A percentile compares a stretch with the other conserved stretches of the same genome.
phyloP scores from a whole-genome alignment of 805 yeast genomes.

The Saccharomycopsis fibuligera region DNA sequence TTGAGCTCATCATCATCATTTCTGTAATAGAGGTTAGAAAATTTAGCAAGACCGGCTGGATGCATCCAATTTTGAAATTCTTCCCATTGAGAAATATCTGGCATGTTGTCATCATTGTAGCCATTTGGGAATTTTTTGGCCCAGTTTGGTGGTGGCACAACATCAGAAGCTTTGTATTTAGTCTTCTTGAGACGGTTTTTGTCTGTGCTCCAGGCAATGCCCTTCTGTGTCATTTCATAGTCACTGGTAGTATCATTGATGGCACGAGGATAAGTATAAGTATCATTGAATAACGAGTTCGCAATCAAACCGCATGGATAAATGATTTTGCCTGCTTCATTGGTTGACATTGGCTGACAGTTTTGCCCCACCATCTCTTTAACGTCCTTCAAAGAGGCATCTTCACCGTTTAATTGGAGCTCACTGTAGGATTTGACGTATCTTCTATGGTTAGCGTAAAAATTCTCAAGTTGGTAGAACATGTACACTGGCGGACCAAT shows the following conservation, averaged over 20 bases:
- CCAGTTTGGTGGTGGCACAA: constrained; percentile 97
- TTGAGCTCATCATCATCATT: constrained; percentile 52
- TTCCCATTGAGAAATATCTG: constrained; percentile 71
- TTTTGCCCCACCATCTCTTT: constrained; percentile 34
- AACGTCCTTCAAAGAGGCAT: constrained; percentile 47
- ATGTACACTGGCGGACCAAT: constrained; percentile 66
- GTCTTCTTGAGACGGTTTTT: constrained; percentile 67
- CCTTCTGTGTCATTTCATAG: constrained; percentile 39
- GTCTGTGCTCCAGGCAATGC: constrained; percentile 85
- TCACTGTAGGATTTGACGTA: constrained; percentile 83
- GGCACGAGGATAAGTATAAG: constrained; percentile 49
- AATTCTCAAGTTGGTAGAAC: constrained; percentile 83
- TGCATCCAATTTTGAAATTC: constrained; percentile 97
- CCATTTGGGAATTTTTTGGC: constrained; percentile 72
- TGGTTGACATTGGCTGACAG: constrained; percentile 59
- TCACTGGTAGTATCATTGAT: constrained; percentile 29
- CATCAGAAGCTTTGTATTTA: constrained; percentile 54
- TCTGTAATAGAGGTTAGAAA: constrained; percentile 74
- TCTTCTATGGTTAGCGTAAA: constrained; percentile 91
- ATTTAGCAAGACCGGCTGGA: constrained; percentile 88
- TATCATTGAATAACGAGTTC: constrained; percentile 86
- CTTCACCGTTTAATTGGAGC: constrained; percentile 72
- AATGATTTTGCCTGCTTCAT: constrained; percentile 49
- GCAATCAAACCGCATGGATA: constrained; percentile 97
- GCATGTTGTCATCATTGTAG: constrained; percentile 75